Base-by-base conservation (phyloP, 208 protist genomes). In the Wallacemonas collosoma region DNA sequence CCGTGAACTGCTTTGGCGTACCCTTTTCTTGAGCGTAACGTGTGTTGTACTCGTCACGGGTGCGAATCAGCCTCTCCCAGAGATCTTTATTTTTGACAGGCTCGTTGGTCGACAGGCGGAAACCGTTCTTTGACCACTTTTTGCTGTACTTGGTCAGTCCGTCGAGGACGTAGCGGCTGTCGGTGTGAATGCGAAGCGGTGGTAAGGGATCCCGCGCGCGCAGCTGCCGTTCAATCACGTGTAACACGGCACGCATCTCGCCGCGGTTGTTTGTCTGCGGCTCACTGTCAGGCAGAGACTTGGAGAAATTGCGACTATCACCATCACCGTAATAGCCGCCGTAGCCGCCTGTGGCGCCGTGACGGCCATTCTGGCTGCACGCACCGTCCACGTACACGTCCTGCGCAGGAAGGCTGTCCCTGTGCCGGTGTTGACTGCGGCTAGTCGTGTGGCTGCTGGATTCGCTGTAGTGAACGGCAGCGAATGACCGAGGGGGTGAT, bases 181-280 rank as follows among this genome's bases (percentile, higher is more conserved):
- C 92, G 2, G 86, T 87, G 77, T 87, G 84, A 7, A 96, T 76
- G 62, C 75, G 72, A 11, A 96, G 78, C 17, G 71, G 83, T 0
- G 36, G 65, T 64, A 89, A 82, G 15, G 71, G 77, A n/a, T 17
- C 48, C 0, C 11, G 7, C 6, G 43, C 6, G 47, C 63, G 15
- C 26, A 68, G 64, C 48, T 69, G 72, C 45, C 80, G 82, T 26
- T 81, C 73, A n/a, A 96, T 60, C n/a, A 79, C 83, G 68, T 93
- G 84, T 38, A 94, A 85, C n/a, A 93, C 80, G 0, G 89, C 92
- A 12, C 79, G 74, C 55, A 96, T 65, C 81, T 96, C 89, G 15
- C 77, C 92, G 11, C 92, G 77, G 72, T 96, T 94, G 79, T 96
- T 96, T 39, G 92, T 94, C 66, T 96, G 92, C 17, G 73, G 38